A percentile compares a stretch with the other conserved stretches of the same genome.
phyloP scores from a whole-genome alignment of 2,329 filamentous ascomycete genomes.

The Claviceps lovelessii region DNA sequence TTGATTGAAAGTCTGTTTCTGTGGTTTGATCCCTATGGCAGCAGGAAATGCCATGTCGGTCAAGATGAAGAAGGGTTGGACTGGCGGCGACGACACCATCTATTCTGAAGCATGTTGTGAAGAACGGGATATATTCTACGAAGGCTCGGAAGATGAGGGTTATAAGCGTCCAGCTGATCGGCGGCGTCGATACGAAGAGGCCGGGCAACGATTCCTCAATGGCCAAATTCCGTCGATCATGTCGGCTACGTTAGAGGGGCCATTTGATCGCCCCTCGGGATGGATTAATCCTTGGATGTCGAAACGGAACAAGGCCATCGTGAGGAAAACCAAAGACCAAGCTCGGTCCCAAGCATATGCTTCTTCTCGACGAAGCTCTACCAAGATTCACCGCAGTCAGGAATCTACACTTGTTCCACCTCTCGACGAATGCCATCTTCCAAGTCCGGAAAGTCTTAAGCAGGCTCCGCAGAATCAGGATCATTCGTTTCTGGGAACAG shows the following conservation, averaged over 20 bases:
- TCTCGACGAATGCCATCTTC: conserved; percentile 23
- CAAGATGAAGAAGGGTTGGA: conserved; percentile 8
- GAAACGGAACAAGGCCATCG: neutral
- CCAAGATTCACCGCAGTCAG: neutral
- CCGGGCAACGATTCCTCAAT: conserved; percentile 42
- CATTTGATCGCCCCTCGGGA: conserved; percentile 31
- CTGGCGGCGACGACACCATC: conserved; percentile 19
- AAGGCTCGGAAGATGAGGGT: conserved; percentile 43
- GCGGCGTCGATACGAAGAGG: conserved; percentile 41
- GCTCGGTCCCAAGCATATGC: neutral
- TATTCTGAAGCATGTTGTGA: conserved; percentile 31
- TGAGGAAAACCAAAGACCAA: neutral
- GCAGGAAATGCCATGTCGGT: neutral
- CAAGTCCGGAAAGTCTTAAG: conserved; percentile 26
- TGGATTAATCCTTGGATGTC: conserved; percentile 22
- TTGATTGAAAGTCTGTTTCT: neutral
- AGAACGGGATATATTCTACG: conserved; percentile 35
- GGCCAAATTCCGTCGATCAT: conserved; percentile 43
- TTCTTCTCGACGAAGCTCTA: neutral
- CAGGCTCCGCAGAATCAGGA: conserved; percentile 15
- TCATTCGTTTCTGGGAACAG: conserved; percentile 18
- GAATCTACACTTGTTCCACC: conserved; percentile 9
- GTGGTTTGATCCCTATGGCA: neutral
- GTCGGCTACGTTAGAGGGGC: conserved; percentile 47
- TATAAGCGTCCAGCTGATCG: conserved; percentile 32